These are phyloP conservation scores for Proliferodiscus dingleyae DNA, from an alignment of 2,329 filamentous ascomycete species.

Conservation along the genomic window DNA sequence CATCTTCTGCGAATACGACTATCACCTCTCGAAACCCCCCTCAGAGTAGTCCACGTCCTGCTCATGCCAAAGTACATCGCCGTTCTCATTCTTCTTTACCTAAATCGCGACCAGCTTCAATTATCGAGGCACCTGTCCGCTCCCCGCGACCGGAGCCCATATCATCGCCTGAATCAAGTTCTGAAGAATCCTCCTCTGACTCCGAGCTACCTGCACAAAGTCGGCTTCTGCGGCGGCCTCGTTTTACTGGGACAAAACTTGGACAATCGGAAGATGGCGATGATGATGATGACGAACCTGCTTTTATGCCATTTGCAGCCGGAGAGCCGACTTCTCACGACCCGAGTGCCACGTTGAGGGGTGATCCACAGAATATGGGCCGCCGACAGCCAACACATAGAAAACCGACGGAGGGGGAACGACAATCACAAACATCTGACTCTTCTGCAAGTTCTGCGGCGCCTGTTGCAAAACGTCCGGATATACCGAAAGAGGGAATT, in stretches of 20 bases:
- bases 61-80: slow-evolving; percentile 21
- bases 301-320: slow-evolving; percentile 28
- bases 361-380: slow-evolving; percentile 17
- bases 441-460: slow-evolving; percentile 52
- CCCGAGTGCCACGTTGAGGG: slow-evolving; percentile 27
- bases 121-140: slow-evolving; percentile 11
- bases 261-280: slow-evolving; percentile 22
- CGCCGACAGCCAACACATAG: slow-evolving; percentile 9
- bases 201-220: slow-evolving; percentile 25
- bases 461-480: slow-evolving; percentile 16
- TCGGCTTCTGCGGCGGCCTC: slow-evolving; percentile 28
- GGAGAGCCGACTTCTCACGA: slow-evolving; percentile 21
- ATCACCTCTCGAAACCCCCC: slow-evolving; percentile 24
- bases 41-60: slow-evolving; percentile 24
- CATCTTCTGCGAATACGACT: slow-evolving; percentile 29
- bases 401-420: slow-evolving; percentile 18
- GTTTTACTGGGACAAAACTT: slow-evolving; percentile 24
- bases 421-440: slow-evolving; percentile 47
- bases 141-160: slow-evolving; percentile 16
- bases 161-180: slow-evolving; percentile 16
- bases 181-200: slow-evolving; percentile 25
- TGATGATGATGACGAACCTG: slow-evolving; percentile 30
- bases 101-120: slow-evolving; percentile 17
- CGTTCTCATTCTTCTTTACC: slow-evolving; percentile 24
- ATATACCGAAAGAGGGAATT: slow-evolving; percentile 13